These are phyloP conservation scores for Exidia glandulosa DNA, from an alignment of 768 basidiomycete genomes.

Conservation along the genomic window DNA sequence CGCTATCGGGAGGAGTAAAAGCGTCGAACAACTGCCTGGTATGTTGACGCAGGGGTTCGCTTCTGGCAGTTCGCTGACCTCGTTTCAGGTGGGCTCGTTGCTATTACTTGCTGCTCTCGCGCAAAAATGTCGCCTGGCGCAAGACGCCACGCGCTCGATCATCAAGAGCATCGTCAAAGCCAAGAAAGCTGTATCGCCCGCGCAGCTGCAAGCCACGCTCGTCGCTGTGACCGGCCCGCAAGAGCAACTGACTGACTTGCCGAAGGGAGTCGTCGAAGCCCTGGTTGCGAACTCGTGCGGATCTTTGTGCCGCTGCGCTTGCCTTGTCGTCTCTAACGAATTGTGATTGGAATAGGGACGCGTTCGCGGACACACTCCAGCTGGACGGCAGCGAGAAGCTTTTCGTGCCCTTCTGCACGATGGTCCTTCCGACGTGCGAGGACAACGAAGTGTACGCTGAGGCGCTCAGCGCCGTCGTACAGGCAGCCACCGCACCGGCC, in stretches of 20 bases:
- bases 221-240: slow-evolving; percentile 59
- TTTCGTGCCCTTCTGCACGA: slow-evolving; percentile 17
- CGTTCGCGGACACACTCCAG: slow-evolving; percentile 26
- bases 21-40: not conserved
- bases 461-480: not conserved
- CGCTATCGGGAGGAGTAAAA: not conserved
- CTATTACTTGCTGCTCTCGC: slow-evolving; percentile 63
- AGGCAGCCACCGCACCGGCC: not conserved
- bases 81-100: slow-evolving; percentile 54
- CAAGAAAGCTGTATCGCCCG: slow-evolving; percentile 34
- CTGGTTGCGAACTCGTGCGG: slow-evolving; percentile 29
- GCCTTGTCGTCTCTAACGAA: not conserved
- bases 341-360: not conserved
- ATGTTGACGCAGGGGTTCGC: not conserved
- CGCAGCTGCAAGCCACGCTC: slow-evolving; percentile 54
- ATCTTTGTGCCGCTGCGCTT: slow-evolving; percentile 25
- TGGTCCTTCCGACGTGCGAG: slow-evolving; percentile 7
- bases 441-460: slow-evolving; percentile 5
- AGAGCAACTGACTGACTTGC: slow-evolving; percentile 38
- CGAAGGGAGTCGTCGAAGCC: slow-evolving; percentile 20
- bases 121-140: slow-evolving; percentile 47
- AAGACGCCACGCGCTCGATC: slow-evolving; percentile 49
- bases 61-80: not conserved
- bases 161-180: slow-evolving; percentile 34
- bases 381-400: slow-evolving; percentile 49